phyloP scores from a whole-genome alignment of 148 eudicot species.

The Amaranthus cruentus region DNA sequence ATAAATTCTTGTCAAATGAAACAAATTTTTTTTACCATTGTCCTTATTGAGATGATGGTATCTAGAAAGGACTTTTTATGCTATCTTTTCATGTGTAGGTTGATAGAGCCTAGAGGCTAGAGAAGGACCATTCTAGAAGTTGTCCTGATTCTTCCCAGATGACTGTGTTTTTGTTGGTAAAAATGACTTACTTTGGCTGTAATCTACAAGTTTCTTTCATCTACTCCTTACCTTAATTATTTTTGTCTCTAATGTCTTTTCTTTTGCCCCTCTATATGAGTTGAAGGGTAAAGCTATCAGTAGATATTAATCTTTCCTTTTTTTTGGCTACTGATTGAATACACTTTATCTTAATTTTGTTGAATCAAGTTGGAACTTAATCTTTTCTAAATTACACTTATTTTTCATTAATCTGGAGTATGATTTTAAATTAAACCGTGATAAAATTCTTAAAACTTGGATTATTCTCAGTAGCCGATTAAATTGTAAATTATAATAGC shows the following conservation, averaged over 20 bases:
- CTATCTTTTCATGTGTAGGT: slow-evolving; percentile 9
- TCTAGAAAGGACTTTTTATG: slow-evolving; percentile 8
- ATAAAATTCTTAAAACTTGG: too few relatives aligned
- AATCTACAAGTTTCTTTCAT: slow-evolving; percentile 16
- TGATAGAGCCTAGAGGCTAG: not conserved
- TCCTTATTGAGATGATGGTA: not conserved
- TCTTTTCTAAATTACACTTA: too few relatives aligned
- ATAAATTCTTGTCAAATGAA: slow-evolving; percentile 3
- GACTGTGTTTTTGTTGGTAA: not conserved
- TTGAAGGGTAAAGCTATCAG: not conserved
- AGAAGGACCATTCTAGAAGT: slow-evolving; percentile 1
- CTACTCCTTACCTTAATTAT: slow-evolving; percentile 10
- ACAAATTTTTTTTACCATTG: not conserved
- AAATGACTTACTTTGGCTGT: slow-evolving; percentile 9
- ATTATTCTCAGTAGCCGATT: too few relatives aligned
- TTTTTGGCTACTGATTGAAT: too few relatives aligned
- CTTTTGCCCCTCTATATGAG: not conserved
- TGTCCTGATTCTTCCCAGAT: not conserved
- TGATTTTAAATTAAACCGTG: too few relatives aligned
- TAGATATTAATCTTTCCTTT: too few relatives aligned
- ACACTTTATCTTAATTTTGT: too few relatives aligned
- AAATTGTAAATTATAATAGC: too few relatives aligned
- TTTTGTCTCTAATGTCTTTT: slow-evolving; percentile 12
- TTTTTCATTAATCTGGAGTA: too few relatives aligned
- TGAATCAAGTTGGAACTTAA: too few relatives aligned